Percentiles rank a stretch among this genome's conserved stretches.
These are phyloP conservation scores for Amanita polypyramis DNA, from an alignment of 768 basidiomycete species.

Conservation along the genomic window DNA sequence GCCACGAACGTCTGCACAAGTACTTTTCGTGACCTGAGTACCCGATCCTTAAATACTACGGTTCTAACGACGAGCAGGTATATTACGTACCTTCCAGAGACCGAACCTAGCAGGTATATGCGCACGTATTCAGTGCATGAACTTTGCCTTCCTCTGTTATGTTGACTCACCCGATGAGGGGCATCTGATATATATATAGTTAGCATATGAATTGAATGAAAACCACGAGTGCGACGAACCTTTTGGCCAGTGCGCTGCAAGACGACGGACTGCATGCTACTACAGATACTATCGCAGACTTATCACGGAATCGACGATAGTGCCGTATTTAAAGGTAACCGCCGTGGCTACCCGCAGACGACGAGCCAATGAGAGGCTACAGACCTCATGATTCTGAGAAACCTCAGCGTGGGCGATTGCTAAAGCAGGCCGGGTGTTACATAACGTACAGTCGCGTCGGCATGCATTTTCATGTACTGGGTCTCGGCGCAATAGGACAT, in stretches of 20 bases:
- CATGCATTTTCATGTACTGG: constrained; percentile 72
- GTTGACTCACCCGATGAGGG: constrained; percentile 49
- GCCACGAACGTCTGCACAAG: constrained; percentile 48
- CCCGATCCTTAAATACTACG: not conserved
- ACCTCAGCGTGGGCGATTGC: too few species aligned
- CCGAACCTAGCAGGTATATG: constrained; percentile 36
- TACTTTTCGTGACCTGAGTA: constrained; percentile 42
- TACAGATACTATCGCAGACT: not conserved
- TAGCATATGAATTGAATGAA: not conserved
- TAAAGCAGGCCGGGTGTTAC: too few species aligned
- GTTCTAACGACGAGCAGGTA: constrained; percentile 25
- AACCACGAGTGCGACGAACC: constrained; percentile 20
- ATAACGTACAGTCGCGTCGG: not conserved
- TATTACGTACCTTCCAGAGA: constrained; percentile 50
- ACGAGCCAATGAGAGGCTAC: too few species aligned
- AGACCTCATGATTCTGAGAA: too few species aligned
- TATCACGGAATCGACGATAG: too few species aligned
- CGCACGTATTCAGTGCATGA: constrained; percentile 5
- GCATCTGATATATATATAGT: constrained; percentile 38
- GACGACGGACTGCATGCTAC: constrained; percentile 36
- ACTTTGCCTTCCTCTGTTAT: not conserved
- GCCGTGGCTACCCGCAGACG: too few species aligned
- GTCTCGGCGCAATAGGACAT: constrained; percentile 76
- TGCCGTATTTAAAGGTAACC: too few species aligned
- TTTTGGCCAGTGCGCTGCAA: constrained; percentile 53